Base-by-base conservation (phyloP, 257 asterid genomes). In the Solanum okadae region DNA sequence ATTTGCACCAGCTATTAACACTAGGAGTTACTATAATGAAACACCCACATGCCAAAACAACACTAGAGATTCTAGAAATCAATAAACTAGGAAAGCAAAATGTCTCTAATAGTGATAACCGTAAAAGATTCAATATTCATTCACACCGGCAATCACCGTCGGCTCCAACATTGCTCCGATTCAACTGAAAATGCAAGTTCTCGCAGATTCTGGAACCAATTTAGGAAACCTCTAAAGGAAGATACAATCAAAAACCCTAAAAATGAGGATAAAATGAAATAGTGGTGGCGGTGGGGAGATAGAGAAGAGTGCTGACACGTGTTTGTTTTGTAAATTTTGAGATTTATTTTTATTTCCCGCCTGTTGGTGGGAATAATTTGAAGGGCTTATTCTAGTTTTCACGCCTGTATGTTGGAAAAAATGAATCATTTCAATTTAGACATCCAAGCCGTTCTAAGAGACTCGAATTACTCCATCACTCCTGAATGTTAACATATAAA, bases 121-220 rank as follows among this genome's bases (percentile, higher is more conserved):
- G 0, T 77, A 40, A 20, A 77, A 23, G 23, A 77, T 23, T 10
- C 61, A 76, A 40, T 10, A 73, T 18, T 18, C 82, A 73, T 25
- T 65, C 72, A 29, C 84, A n/a, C 83, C 78, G 29, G 78, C 90
- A 15, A 89, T 83, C 3, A 34, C 67, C 89, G 84, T 88, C 27
- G 78, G 88, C 85, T 89, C 91, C 59, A 85, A 88, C 93, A 88
- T 92, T 83, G 76, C 73, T 44, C 77, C 65, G 52, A 78, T 84
- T 52, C 44, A 20, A 68, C 27, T 25, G n/a, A 78, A 78, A n/a
- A 42, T 4, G 23, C 23, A 8, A 65, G 33, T n/a, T 11, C 72
- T 65, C 31, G 6, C 29, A 65, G 72, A 81, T 27, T 46, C 70
- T 46, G 34, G 70, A 31, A 29, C 12, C 6, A 4, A 5, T 37